Evolutionary conservation across 2,329 filamentous ascomycete species (phyloP).

Genomic region (Cyphellophora attinorum): DNA sequence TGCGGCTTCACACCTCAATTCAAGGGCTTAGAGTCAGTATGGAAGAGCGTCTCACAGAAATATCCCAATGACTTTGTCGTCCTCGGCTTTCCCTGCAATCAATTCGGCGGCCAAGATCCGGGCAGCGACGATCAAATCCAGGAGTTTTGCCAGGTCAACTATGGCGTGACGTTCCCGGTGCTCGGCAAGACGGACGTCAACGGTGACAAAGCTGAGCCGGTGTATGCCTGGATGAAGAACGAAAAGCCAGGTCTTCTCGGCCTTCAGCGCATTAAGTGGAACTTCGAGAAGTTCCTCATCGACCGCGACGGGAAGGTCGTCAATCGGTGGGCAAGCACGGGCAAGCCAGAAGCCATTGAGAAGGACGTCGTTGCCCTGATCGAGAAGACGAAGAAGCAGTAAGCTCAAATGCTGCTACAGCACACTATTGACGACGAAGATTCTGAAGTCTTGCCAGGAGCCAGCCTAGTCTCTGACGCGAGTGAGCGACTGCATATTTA

Average conservation of each 20-base stretch:
- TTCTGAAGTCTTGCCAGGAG: too few relatives aligned
- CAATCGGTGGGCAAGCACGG: slow-evolving; percentile 75
- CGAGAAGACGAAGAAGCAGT: slow-evolving; percentile 30
- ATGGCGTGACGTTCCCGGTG: slow-evolving; percentile 85
- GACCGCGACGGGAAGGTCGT: slow-evolving; percentile 78
- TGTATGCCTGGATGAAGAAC: slow-evolving; percentile 66
- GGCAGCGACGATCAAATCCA: slow-evolving; percentile 73
- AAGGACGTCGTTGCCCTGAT: slow-evolving; percentile 66
- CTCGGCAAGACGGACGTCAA: slow-evolving; percentile 92
- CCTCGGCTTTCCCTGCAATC: slow-evolving; percentile 97
- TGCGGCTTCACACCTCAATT: slow-evolving; percentile 98
- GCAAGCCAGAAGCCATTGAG: slow-evolving; percentile 76
- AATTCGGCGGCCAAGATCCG: slow-evolving; percentile 87
- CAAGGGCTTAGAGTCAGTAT: slow-evolving; percentile 78
- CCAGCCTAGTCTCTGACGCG: too few relatives aligned
- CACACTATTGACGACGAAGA: too few relatives aligned
- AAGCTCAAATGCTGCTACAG: too few relatives aligned
- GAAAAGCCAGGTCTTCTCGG: slow-evolving; percentile 75
- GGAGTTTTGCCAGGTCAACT: slow-evolving; percentile 83
- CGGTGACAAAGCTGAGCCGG: slow-evolving; percentile 66
- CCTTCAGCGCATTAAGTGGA: slow-evolving; percentile 89
- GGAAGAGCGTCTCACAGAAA: slow-evolving; percentile 62
- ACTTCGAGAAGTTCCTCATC: slow-evolving; percentile 97
- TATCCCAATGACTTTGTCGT: slow-evolving; percentile 72
- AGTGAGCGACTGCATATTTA: too few relatives aligned